These are phyloP conservation scores for Thelephora terrestris DNA, from an alignment of 1,284 basidiomycete genomes.

Conservation along the genomic window DNA sequence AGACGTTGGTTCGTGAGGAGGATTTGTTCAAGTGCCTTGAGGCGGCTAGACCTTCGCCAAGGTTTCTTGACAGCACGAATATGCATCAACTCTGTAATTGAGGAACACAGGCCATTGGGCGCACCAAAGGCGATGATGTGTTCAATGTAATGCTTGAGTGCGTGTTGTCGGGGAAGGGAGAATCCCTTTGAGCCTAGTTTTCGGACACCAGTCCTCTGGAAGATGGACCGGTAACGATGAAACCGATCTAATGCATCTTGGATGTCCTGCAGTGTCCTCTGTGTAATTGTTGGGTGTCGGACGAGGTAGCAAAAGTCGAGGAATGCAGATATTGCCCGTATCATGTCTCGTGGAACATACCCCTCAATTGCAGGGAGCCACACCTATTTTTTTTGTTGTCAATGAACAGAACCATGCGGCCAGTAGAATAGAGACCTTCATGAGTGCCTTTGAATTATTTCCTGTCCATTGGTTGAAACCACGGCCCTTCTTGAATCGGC, in stretches of 20 bases:
- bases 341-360: constrained; percentile 8
- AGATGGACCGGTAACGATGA: constrained; percentile 6
- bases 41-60: constrained; percentile 4
- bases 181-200: constrained; percentile 4
- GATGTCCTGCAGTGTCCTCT: not conserved
- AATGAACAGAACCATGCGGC: not conserved
- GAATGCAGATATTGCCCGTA: constrained; percentile 5
- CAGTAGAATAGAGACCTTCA: constrained; percentile 7
- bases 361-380: constrained; percentile 11
- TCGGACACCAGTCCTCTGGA: not conserved
- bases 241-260: constrained; percentile 4
- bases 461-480: constrained; percentile 16
- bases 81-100: constrained; percentile 9
- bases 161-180: constrained; percentile 5
- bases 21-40: constrained; percentile 4
- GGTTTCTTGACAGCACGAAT: constrained; percentile 6
- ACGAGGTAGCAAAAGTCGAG: constrained; percentile 13
- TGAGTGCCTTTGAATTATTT: constrained; percentile 14
- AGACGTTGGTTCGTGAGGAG: constrained; percentile 3
- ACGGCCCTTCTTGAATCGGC: constrained; percentile 13
- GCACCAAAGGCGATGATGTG: constrained; percentile 1
- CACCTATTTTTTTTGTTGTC: constrained; percentile 1
- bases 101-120: constrained; percentile 7
- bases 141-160: constrained; percentile 3
- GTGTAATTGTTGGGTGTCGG: constrained; percentile 2